phyloP scores from a whole-genome alignment of 768 basidiomycete genomes.

The Tephrocybe sp. region DNA sequence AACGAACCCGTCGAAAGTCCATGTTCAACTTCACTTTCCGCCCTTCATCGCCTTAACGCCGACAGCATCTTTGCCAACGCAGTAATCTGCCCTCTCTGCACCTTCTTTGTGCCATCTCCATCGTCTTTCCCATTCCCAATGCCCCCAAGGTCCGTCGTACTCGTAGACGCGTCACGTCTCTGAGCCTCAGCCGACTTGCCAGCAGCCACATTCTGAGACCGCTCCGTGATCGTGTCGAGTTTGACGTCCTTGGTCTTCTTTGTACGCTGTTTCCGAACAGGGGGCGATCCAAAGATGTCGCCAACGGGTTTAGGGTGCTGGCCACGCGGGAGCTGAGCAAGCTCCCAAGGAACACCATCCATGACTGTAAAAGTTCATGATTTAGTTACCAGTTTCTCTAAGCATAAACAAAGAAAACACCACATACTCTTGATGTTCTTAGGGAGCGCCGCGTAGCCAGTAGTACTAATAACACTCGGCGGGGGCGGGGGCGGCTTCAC shows the following conservation, averaged over 20 bases:
- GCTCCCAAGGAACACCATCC: constrained; percentile 76
- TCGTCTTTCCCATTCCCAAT: constrained; percentile 39
- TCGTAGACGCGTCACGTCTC: constrained; percentile 68
- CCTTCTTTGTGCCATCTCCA: constrained; percentile 62
- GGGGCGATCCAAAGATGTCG: constrained; percentile 62
- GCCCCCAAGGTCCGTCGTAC: constrained; percentile 68
- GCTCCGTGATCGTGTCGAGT: constrained; percentile 77
- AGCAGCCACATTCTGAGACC: constrained; percentile 40
- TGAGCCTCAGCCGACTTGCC: constrained; percentile 47
- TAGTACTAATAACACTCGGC: constrained; percentile 28
- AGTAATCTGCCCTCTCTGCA: constrained; percentile 88
- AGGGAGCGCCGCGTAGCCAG: constrained; percentile 38
- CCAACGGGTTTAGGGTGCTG: constrained; percentile 60
- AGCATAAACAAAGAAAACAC: constrained; percentile 5
- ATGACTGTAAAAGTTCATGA: constrained; percentile 49
- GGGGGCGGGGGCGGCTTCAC: constrained; percentile 31
- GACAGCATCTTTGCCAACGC: constrained; percentile 91
- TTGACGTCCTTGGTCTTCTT: constrained; percentile 66
- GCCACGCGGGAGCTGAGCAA: constrained; percentile 67
- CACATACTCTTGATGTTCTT: constrained; percentile 84
- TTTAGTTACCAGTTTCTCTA: constrained; percentile 10
- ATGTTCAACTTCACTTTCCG: constrained; percentile 12
- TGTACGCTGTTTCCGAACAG: constrained; percentile 63
- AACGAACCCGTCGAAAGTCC: constrained; percentile 17
- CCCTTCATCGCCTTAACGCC: constrained; percentile 62